Evolutionary conservation across 1,139 yeast species (phyloP), one percentile per base, ranked within the genome.

Genomic region (Hansenula sp.): DNA sequence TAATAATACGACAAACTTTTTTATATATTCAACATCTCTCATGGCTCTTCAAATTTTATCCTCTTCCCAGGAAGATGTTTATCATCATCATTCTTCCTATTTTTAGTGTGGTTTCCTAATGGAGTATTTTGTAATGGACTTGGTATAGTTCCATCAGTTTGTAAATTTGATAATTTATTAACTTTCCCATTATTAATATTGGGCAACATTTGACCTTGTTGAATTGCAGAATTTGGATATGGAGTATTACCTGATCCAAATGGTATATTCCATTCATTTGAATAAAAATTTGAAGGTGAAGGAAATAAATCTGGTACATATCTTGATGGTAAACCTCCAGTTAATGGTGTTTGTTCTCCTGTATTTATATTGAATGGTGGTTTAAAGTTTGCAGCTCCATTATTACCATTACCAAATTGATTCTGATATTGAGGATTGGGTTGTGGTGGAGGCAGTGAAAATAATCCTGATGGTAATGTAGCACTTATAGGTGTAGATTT

Each of bases 221-320:
- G 42, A 3, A 36, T 38, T 6, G 59, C 59, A 12, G 54, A 48
- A n/a, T 52, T 45, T 1, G 58, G 58, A 29, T 46, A 53, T 10
- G 60, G 60, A 6, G 60, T 55, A 11, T 41, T 47, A 11, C 60
- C 60, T 11, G 59, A 53, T 1, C 60, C 60, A 40, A 52, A 54
- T n/a, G 58, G 60, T 12, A 54, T 54, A 36, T 55, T 55, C 59
- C 59, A 55, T 27, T 54, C 58, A 28, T 47, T 45, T 57, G 73
- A 43, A 34, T 56, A 73, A 46, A 75, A 72, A 40, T 69, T 75
- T 10, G 73, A 67, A 2, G 81, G 80, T 8, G 77, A 72, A 14
- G 79, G 79, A 55, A 75, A 75, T 53, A 75, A 65, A 50, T 75
- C 81, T 44, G 71, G 71, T 31, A 75, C 73, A 43, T 73, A 75